Conservation (phyloP, 495 filamentous ascomycete species). For the Talaromyces adpressus region DNA sequence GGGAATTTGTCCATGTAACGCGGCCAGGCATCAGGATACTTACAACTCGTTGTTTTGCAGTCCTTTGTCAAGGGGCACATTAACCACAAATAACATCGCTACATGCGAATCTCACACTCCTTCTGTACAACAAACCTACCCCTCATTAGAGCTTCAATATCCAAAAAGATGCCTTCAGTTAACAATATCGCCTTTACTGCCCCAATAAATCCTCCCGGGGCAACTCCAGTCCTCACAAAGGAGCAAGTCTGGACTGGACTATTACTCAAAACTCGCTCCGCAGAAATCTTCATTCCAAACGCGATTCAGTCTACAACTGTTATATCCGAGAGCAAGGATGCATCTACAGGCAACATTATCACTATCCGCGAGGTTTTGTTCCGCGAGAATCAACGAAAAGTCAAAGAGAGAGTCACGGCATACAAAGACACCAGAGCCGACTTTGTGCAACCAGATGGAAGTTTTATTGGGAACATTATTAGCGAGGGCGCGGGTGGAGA, state of each 20-base stretch:
- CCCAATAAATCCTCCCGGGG: slow-evolving; percentile 42
- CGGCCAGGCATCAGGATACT: too few species aligned
- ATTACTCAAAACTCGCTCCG: slow-evolving; percentile 40
- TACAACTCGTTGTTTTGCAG: too few species aligned
- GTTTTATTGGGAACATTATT: slow-evolving; percentile 41
- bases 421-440: slow-evolving; percentile 22
- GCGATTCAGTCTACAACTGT: slow-evolving; percentile 37
- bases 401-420: slow-evolving; percentile 21
- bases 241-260: slow-evolving; percentile 46
- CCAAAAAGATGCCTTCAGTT: slow-evolving; percentile 14
- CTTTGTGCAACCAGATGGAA: slow-evolving; percentile 27
- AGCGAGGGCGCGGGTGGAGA: slow-evolving; percentile 37
- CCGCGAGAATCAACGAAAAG: slow-evolving; percentile 15
- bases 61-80: too few species aligned
- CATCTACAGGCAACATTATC: slow-evolving; percentile 21
- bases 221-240: slow-evolving; percentile 29
- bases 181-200: slow-evolving; percentile 44
- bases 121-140: background rate
- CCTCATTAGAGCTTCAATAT: background rate
- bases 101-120: background rate
- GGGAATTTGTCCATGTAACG: too few species aligned
- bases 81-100: background rate
- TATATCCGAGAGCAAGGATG: slow-evolving; percentile 25
- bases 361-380: slow-evolving; percentile 20
- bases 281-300: slow-evolving; percentile 44